A percentile compares a stretch with the other conserved stretches of the same genome.
These are phyloP conservation scores for Mycosphaerelloides madeirae DNA, from an alignment of 2,329 filamentous ascomycete genomes.

Conservation along the genomic window DNA sequence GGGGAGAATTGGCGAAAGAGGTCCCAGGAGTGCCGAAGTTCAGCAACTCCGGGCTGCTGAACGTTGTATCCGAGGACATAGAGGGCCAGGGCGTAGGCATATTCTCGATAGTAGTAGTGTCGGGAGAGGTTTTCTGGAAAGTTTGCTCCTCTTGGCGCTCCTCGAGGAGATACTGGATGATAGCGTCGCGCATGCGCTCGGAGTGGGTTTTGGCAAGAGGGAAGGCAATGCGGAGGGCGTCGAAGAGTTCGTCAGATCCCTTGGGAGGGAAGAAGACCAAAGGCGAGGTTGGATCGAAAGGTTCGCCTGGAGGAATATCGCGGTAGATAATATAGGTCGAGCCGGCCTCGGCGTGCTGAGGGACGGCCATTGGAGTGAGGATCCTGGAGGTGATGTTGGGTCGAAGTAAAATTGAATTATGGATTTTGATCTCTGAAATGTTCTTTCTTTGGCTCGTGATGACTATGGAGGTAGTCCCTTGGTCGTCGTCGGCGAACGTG, in stretches of 20 bases:
- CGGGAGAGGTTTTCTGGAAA: conserved; percentile 12
- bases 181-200: conserved; percentile 37
- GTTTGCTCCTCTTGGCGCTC: conserved; percentile 30
- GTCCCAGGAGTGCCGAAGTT: conserved; percentile 25
- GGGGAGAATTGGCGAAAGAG: conserved; percentile 25
- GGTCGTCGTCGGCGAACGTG: too few species aligned
- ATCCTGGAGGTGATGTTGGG: neutral
- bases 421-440: too few species aligned
- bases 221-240: conserved; percentile 33
- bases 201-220: conserved; percentile 34
- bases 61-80: conserved; percentile 25
- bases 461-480: too few species aligned
- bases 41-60: conserved; percentile 30
- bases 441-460: too few species aligned
- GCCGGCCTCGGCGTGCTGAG: conserved; percentile 12
- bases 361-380: conserved; percentile 18
- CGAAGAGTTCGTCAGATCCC: conserved; percentile 38
- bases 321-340: conserved; percentile 34
- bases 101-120: conserved; percentile 18
- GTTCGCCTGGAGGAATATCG: conserved; percentile 25
- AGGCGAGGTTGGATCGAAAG: conserved; percentile 31
- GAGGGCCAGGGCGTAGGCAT: conserved; percentile 27
- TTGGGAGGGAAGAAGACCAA: conserved; percentile 35
- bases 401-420: neutral
- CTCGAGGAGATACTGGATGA: conserved; percentile 36